Percentiles rank a stretch among this genome's conserved stretches.
Conservation (phyloP, 2,329 filamentous ascomycete genomes). For the Verticillium albo-atrum region DNA sequence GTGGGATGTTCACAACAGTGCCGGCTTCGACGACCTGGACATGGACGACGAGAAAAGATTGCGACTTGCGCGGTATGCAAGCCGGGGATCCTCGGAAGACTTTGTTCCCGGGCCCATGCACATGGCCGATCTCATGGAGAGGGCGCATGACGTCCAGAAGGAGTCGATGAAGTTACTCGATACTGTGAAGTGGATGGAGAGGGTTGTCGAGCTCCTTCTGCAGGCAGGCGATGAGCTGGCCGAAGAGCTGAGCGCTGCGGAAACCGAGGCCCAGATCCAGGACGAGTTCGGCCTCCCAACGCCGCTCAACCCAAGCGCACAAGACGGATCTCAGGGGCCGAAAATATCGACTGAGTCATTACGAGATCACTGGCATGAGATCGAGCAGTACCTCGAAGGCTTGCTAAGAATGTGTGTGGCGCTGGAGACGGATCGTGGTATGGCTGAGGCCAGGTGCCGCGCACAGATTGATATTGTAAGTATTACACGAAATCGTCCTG, state of each 20-base stretch:
- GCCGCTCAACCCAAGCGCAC: not conserved
- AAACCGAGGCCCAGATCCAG: conserved; percentile 10
- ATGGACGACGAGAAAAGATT: conserved; percentile 16
- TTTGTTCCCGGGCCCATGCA: conserved; percentile 29
- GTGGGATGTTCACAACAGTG: conserved; percentile 35
- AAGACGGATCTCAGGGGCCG: not conserved
- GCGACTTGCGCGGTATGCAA: conserved; percentile 13
- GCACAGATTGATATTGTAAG: conserved; percentile 42
- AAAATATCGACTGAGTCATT: conserved; percentile 16
- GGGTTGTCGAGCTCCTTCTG: conserved; percentile 37
- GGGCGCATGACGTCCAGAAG: conserved; percentile 40
- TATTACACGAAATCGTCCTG: accelerated
- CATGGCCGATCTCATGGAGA: conserved; percentile 42
- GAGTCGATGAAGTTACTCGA: conserved; percentile 40
- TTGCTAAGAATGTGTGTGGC: conserved; percentile 37
- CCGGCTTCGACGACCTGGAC: conserved; percentile 29
- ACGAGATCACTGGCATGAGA: conserved; percentile 39
- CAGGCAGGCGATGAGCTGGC: conserved; percentile 38
- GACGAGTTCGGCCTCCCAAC: conserved; percentile 3
- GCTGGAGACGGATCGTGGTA: conserved; percentile 39
- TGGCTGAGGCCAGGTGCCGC: conserved; percentile 40
- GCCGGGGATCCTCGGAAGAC: not conserved
- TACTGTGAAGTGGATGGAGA: conserved; percentile 42
- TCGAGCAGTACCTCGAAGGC: conserved; percentile 40
- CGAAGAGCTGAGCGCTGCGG: conserved; percentile 17